These are phyloP conservation scores for Rhodotorula taiwanensis DNA, from an alignment of 768 basidiomycete genomes.

Conservation along the genomic window DNA sequence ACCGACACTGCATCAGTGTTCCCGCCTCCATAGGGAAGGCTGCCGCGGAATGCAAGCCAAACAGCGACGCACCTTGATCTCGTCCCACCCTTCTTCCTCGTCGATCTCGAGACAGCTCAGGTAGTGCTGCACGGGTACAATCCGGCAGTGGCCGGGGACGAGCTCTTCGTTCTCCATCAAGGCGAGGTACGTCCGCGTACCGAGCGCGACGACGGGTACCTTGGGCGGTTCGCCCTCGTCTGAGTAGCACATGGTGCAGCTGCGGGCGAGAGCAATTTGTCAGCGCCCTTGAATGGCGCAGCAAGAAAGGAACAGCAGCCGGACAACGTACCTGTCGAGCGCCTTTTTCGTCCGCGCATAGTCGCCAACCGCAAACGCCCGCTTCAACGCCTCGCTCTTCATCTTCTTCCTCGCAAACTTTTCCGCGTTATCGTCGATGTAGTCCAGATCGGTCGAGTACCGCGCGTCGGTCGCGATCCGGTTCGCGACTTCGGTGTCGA, in stretches of 20 bases:
- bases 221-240: slow-evolving; percentile 85
- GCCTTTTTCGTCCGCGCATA: slow-evolving; percentile 91
- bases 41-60: too few relatives aligned
- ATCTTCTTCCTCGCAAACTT: slow-evolving; percentile 86
- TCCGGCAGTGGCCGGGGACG: slow-evolving; percentile 84
- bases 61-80: slow-evolving; percentile 63
- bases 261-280: slow-evolving; percentile 1
- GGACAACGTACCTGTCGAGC: slow-evolving; percentile 59
- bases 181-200: slow-evolving; percentile 81
- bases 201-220: slow-evolving; percentile 81
- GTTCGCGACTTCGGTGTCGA: slow-evolving; percentile 81
- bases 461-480: slow-evolving; percentile 82
- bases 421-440: slow-evolving; percentile 95
- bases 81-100: slow-evolving; percentile 91
- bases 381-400: slow-evolving; percentile 91
- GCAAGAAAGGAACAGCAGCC: slow-evolving; percentile 16
- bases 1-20: background rate
- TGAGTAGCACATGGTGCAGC: slow-evolving; percentile 45
- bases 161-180: slow-evolving; percentile 82
- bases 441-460: slow-evolving; percentile 85
- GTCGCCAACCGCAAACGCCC: slow-evolving; percentile 93
- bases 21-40: background rate
- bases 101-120: slow-evolving; percentile 85
- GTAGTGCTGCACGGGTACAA: slow-evolving; percentile 92
- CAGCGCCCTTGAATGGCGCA: too few relatives aligned